Conservation (phyloP, 2,329 filamentous ascomycete genomes). For the Fusarium tricinctum region DNA sequence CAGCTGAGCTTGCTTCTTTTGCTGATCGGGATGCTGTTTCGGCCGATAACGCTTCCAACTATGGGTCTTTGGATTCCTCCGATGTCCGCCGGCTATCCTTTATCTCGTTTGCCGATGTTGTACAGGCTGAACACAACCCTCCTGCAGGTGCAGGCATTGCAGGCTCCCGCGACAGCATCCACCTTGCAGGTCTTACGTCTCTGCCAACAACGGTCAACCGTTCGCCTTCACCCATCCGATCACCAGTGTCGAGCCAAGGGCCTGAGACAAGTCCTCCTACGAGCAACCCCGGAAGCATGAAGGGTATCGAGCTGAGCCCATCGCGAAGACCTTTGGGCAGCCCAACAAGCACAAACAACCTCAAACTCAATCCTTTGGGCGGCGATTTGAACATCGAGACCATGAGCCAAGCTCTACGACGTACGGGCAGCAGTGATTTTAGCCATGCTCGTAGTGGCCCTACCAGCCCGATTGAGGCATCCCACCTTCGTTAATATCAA, state of each 20-base stretch:
- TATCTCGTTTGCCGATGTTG: slow-evolving; percentile 96
- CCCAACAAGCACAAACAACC: slow-evolving; percentile 68
- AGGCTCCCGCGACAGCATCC: slow-evolving; percentile 76
- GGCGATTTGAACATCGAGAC: slow-evolving; percentile 90
- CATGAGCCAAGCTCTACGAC: slow-evolving; percentile 89
- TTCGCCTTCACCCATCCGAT: slow-evolving; percentile 85
- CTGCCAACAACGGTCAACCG: slow-evolving; percentile 69
- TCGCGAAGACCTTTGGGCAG: slow-evolving; percentile 72
- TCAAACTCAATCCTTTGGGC: slow-evolving; percentile 57
- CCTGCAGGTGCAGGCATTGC: slow-evolving; percentile 61
- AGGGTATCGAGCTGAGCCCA: slow-evolving; percentile 80
- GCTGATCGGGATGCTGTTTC: slow-evolving; percentile 59
- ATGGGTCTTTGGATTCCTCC: slow-evolving; percentile 79
- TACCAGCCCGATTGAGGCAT: slow-evolving; percentile 67
- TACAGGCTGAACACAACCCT: slow-evolving; percentile 84
- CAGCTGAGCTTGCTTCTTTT: slow-evolving; percentile 70
- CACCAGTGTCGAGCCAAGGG: slow-evolving; percentile 80
- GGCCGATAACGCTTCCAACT: slow-evolving; percentile 78
- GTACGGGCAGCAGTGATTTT: slow-evolving; percentile 87
- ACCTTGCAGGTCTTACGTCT: slow-evolving; percentile 76
- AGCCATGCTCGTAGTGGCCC: slow-evolving; percentile 68
- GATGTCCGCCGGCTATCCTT: slow-evolving; percentile 91
- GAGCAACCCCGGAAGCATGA: slow-evolving; percentile 81
- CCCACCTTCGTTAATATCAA: slow-evolving; percentile 49
- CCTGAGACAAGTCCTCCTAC: slow-evolving; percentile 78